A percentile compares a stretch with the other conserved stretches of the same genome.
Conservation (phyloP, 169 alveolate genomes). For the Plasmodium coatneyi region DNA sequence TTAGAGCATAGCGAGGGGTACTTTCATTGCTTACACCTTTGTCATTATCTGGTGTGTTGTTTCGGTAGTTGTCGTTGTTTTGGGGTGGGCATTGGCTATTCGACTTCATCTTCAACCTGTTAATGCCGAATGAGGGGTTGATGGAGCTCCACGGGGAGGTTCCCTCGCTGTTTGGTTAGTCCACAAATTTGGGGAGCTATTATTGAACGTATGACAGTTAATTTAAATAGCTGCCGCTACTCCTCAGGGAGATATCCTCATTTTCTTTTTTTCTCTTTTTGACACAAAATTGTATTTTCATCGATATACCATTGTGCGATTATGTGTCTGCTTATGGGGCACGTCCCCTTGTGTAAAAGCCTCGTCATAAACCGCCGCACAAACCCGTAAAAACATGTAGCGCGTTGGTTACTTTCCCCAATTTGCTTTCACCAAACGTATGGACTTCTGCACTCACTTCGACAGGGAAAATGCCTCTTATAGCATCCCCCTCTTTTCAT, state of each 20-base stretch:
- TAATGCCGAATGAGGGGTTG: not conserved
- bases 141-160: not conserved
- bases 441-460: not conserved
- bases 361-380: not conserved
- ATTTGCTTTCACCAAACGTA: not conserved
- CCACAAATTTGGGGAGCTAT: not conserved
- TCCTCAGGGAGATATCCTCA: not conserved
- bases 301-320: not conserved
- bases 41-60: not conserved
- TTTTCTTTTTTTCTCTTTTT: not conserved
- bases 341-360: not conserved
- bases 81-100: not conserved
- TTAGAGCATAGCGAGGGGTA: not conserved
- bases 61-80: not conserved
- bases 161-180: not conserved
- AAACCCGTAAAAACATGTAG: not conserved
- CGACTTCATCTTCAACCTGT: not conserved
- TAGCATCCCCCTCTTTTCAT: not conserved
- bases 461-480: not conserved
- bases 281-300: not conserved
- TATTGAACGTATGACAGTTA: not conserved
- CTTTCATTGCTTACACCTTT: conserved; percentile 5
- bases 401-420: not conserved
- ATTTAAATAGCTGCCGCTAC: not conserved
- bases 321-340: not conserved